A percentile compares a stretch with the other conserved stretches of the same genome.
Evolutionary conservation across 768 basidiomycete species (phyloP).

Genomic region (Guyanaporus albipodus): DNA sequence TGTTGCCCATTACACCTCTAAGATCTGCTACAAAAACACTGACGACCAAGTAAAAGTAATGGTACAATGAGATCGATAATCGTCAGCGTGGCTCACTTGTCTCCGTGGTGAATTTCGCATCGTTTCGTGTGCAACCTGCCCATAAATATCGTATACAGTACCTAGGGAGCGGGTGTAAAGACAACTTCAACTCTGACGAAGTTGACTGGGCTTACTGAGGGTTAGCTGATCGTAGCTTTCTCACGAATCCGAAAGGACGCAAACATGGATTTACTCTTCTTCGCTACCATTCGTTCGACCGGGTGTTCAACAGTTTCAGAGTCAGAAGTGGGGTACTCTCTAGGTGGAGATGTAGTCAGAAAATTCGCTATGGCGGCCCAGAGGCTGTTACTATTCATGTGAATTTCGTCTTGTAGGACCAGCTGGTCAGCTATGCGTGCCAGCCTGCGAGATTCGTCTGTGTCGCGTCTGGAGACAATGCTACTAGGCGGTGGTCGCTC

Average conservation of each 20-base stretch:
- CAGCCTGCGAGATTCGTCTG: slow-evolving; percentile 68
- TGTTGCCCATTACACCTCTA: neutral
- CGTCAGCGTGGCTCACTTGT: neutral
- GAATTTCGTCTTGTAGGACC: slow-evolving; percentile 52
- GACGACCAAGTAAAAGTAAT: neutral
- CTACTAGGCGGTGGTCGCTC: slow-evolving; percentile 90
- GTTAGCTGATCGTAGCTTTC: neutral
- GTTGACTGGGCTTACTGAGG: neutral
- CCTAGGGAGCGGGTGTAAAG: slow-evolving; percentile 3
- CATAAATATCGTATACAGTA: neutral
- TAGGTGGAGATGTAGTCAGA: slow-evolving; percentile 51
- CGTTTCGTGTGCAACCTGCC: neutral
- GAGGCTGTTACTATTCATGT: slow-evolving; percentile 64
- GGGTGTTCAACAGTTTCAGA: slow-evolving; percentile 7
- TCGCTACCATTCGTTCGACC: neutral
- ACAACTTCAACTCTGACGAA: neutral
- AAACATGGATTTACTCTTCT: slow-evolving; percentile 28
- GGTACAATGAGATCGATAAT: neutral
- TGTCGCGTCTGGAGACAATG: slow-evolving; percentile 87
- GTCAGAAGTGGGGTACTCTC: slow-evolving; percentile 29
- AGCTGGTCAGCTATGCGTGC: slow-evolving; percentile 71
- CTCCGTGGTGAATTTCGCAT: neutral
- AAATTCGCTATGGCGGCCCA: slow-evolving; percentile 68
- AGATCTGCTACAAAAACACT: neutral
- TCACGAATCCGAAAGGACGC: slow-evolving; percentile 19